Conservation (phyloP, 148 eudicot genomes). For the Rhododendron mucronatum region DNA sequence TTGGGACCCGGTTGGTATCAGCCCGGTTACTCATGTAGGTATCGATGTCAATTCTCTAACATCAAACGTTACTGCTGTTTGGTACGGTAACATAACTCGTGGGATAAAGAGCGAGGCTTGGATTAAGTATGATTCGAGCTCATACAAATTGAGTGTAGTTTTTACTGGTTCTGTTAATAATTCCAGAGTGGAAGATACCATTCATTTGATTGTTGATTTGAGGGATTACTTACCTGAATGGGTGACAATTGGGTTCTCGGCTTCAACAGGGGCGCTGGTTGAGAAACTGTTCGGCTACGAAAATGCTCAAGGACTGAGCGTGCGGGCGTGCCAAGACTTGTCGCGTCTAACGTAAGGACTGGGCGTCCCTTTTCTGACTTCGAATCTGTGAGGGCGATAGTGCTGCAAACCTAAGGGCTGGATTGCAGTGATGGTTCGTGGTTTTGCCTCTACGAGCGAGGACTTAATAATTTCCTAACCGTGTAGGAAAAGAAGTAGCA, state of each 20-base stretch:
- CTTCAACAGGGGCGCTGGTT: neutral
- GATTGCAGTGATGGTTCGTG: too few relatives aligned
- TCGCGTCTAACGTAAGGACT: too few relatives aligned
- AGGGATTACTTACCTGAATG: slow-evolving; percentile 1
- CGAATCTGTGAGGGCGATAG: too few relatives aligned
- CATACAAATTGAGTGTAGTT: neutral
- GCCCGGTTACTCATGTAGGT: neutral
- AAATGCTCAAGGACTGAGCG: too few relatives aligned
- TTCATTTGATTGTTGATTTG: neutral
- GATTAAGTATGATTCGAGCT: neutral
- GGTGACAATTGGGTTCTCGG: slow-evolving; percentile 5
- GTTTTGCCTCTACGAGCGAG: too few relatives aligned
- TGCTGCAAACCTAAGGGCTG: too few relatives aligned
- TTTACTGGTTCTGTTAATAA: neutral
- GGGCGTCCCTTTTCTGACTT: too few relatives aligned
- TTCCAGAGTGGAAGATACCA: neutral
- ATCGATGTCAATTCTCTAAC: neutral
- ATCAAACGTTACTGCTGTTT: neutral
- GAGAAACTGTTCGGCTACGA: too few relatives aligned
- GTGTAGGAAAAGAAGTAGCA: too few relatives aligned
- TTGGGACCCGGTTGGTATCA: neutral
- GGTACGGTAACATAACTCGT: neutral
- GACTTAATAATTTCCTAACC: too few relatives aligned
- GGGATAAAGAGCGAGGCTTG: neutral
- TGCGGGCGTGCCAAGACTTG: too few relatives aligned